Base-by-base conservation (phyloP, 768 basidiomycete genomes). In the Kwoniella sp. region DNA sequence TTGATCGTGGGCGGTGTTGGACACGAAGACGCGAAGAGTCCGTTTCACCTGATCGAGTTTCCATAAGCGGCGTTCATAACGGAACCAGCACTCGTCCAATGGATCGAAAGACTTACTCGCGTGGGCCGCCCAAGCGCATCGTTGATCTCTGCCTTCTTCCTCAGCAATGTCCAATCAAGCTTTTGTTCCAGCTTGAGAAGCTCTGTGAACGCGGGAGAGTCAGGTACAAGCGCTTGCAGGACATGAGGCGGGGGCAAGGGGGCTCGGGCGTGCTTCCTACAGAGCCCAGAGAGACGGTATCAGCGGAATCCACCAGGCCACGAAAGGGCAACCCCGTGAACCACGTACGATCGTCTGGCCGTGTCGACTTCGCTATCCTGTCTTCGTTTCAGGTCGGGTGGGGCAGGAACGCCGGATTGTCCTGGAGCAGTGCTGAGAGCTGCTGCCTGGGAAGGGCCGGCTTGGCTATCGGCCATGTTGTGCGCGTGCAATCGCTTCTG, bases 141-240 rank as follows among this genome's bases (percentile, higher is more conserved):
- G 67, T 90, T 87, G 27, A 96, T 84, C 70, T 96, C 91, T 9
- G 85, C 85, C 62, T 81, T 83, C 75, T 93, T 93, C 70, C 92
- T 79, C 69, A 83, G 84, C 79, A 92, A 86, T 3, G 89, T 92
- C 92, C 92, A 95, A 73, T 96, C 91, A 14, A 96, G 77, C 70
- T 86, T 88, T 52, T 87, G 81, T 71, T 95, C 91, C 83, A 88
- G 88, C 59, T 87, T 85, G 23, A 91, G 73, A 33, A 95, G 77
- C 63, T 88, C 84, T 54, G 84, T 82, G 74, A 93, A 95, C 81
- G 92, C 88, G 52, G 77, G 78, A 20, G 88, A 88, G 70, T 93
- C 89, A 55, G 88, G 83, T 4, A 84, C 78, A 29, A 91, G 79
- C 45, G 81, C 82, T 78, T 85, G 83, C 0, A 89, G 87, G 29